Percentiles rank a stretch among this genome's conserved stretches.
Conservation (phyloP, 176 grass and related monocot genomes). For the Carex myosuroides region DNA sequence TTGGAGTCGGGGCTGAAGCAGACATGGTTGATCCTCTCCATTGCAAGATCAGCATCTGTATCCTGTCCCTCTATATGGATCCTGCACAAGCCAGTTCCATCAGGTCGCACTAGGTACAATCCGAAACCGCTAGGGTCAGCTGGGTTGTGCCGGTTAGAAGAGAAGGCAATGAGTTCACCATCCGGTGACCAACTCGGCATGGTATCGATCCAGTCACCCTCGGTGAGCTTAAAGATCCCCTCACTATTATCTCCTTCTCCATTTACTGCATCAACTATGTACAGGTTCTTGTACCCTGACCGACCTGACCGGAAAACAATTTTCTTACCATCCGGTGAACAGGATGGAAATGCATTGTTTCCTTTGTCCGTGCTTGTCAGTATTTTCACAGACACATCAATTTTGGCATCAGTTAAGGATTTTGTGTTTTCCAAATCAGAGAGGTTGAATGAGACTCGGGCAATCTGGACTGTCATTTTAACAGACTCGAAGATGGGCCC, state of each 20-base stretch:
- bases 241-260: constrained; percentile 36
- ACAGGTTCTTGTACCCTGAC: constrained; percentile 85
- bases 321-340: constrained; percentile 66
- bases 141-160: constrained; percentile 80
- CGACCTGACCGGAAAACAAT: constrained; percentile 86
- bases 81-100: constrained; percentile 45
- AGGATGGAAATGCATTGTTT: constrained; percentile 83
- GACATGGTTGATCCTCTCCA: constrained; percentile 89
- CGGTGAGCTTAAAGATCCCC: constrained; percentile 38
- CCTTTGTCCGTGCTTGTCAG: constrained; percentile 51
- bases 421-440: constrained; percentile 29
- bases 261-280: constrained; percentile 52
- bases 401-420: background rate
- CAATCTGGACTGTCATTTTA: constrained; percentile 67
- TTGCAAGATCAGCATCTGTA: constrained; percentile 36
- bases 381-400: constrained; percentile 18
- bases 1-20: constrained; percentile 73
- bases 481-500: constrained; percentile 80
- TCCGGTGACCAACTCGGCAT: constrained; percentile 92
- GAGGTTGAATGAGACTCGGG: constrained; percentile 54
- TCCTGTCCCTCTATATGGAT: constrained; percentile 52
- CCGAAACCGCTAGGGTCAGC: constrained; percentile 44
- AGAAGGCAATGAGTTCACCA: constrained; percentile 80
- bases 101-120: constrained; percentile 68
- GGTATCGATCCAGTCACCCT: constrained; percentile 87